Evolutionary conservation across 345 rosid genomes (phyloP).

Genomic region (Pugionium dolabratum): DNA sequence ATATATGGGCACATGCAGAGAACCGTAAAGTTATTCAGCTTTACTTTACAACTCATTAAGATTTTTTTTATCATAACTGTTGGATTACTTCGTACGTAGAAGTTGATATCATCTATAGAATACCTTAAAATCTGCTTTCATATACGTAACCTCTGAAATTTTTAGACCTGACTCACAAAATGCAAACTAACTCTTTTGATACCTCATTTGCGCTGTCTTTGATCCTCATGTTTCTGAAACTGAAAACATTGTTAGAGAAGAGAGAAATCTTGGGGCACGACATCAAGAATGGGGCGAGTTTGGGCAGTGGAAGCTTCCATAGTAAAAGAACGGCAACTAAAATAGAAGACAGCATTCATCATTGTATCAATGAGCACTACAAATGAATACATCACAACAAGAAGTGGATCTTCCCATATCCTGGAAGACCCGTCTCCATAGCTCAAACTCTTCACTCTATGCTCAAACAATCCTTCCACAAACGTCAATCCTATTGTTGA

Average conservation of each 20-base stretch:
- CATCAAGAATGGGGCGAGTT: constrained; percentile 18
- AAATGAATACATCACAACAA: constrained; percentile 86
- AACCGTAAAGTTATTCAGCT: too few relatives aligned
- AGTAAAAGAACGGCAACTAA: constrained; percentile 69
- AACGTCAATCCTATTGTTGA: constrained; percentile 78
- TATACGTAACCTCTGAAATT: too few relatives aligned
- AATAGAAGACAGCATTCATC: constrained; percentile 88
- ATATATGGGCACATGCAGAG: too few relatives aligned
- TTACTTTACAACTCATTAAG: too few relatives aligned
- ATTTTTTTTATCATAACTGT: too few relatives aligned
- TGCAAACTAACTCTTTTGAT: too few relatives aligned
- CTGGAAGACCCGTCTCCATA: constrained; percentile 92
- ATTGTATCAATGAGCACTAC: constrained; percentile 82
- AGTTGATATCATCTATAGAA: too few relatives aligned
- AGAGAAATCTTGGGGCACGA: constrained; percentile 23
- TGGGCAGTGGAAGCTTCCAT: constrained; percentile 35
- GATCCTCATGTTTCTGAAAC: background rate
- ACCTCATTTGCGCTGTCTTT: too few relatives aligned
- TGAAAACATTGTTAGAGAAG: constrained; percentile 8
- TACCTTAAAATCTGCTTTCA: too few relatives aligned
- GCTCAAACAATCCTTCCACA: constrained; percentile 89
- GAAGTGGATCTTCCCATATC: constrained; percentile 90
- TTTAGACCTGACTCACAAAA: too few relatives aligned
- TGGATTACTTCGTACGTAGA: too few relatives aligned
- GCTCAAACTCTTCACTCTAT: constrained; percentile 81